phyloP scores from a whole-genome alignment of 2,329 filamentous ascomycete genomes.

The Escovopsis sp. region DNA sequence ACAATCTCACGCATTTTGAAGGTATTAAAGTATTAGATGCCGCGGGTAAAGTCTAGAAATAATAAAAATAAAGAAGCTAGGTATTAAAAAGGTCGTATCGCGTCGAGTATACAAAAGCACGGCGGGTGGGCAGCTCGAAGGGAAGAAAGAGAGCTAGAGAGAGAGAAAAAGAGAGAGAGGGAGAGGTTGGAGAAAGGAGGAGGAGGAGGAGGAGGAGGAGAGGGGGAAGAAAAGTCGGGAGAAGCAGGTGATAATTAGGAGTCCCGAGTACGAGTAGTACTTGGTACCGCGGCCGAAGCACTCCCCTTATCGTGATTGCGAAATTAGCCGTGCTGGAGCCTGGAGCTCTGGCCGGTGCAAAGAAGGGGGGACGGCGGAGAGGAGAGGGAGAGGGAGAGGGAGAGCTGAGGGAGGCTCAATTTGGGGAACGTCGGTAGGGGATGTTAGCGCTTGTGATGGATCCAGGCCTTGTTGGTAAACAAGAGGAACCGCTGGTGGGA shows the following conservation, averaged over 20 bases:
- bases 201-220: slow-evolving; percentile 1
- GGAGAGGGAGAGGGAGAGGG: too few species aligned
- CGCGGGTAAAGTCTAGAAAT: slow-evolving; percentile 1
- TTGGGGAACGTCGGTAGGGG: too few species aligned
- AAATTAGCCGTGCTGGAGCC: too few species aligned
- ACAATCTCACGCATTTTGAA: slow-evolving; percentile 8
- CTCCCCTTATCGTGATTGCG: too few species aligned
- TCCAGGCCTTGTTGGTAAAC: too few species aligned
- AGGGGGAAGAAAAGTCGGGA: slow-evolving; percentile 3
- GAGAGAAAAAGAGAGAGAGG: background rate
- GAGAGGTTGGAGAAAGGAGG: slow-evolving; percentile 1
- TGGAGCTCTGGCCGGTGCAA: too few species aligned
- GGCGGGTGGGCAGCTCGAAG: slow-evolving; percentile 3
- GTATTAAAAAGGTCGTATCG: slow-evolving; percentile 3
- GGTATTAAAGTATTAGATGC: background rate
- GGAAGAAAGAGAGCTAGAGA: slow-evolving; percentile 2
- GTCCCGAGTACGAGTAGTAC: too few species aligned
- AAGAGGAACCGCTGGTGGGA: too few species aligned
- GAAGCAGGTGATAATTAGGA: slow-evolving; percentile 2
- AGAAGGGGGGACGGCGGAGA: too few species aligned
- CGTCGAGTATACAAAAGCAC: background rate
- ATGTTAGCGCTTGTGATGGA: too few species aligned
- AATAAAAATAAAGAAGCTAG: background rate
- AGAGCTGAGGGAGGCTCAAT: too few species aligned
- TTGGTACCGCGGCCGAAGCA: too few species aligned